phyloP scores from a whole-genome alignment of 345 rosid species.

The Erucastrum elatum region DNA sequence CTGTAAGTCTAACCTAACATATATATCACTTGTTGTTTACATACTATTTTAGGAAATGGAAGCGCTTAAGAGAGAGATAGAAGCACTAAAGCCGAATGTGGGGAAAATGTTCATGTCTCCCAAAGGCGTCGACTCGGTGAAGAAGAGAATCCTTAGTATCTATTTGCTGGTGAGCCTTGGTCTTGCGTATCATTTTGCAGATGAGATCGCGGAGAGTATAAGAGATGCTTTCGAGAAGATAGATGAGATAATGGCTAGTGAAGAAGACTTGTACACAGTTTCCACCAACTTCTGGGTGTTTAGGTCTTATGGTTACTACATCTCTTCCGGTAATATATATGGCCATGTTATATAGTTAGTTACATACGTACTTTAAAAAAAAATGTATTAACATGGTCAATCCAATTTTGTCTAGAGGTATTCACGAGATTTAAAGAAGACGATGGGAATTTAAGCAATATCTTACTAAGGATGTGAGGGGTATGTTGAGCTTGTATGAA shows the following conservation, averaged over 20 bases:
- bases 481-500: constrained; percentile 44
- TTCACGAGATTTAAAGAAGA: too few relatives aligned
- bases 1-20: not conserved
- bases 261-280: constrained; percentile 9
- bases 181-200: constrained; percentile 15
- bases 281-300: constrained; percentile 3
- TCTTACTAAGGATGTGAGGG: constrained; percentile 2
- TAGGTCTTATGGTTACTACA: not conserved
- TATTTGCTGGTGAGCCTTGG: constrained; percentile 14
- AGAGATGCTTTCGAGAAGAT: not conserved
- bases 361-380: too few relatives aligned
- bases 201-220: not conserved
- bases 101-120: not conserved
- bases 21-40: too few relatives aligned
- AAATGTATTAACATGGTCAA: too few relatives aligned
- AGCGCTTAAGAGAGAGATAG: not conserved
- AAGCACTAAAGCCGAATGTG: not conserved
- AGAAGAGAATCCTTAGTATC: not conserved
- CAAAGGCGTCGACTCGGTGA: not conserved
- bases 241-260: not conserved
- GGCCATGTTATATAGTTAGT: too few relatives aligned
- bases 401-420: too few relatives aligned
- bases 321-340: not conserved
- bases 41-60: not conserved
- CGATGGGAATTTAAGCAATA: too few relatives aligned